Conservation (phyloP, 1,139 yeast species). For the Debaryomyces coudertii region DNA sequence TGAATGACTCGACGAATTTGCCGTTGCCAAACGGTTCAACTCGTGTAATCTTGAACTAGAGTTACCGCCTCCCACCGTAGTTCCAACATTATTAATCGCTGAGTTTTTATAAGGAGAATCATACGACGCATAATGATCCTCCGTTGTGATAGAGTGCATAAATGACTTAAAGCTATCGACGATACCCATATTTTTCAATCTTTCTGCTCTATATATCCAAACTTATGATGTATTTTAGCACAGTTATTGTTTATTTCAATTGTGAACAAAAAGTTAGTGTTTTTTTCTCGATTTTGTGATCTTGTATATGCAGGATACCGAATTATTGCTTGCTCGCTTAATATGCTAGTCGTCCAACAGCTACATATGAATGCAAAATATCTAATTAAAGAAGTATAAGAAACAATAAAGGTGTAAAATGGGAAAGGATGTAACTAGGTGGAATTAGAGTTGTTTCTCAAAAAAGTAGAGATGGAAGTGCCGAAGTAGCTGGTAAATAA, state of each 20-base stretch:
- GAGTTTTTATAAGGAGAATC: conserved; percentile 48
- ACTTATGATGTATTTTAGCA: background rate
- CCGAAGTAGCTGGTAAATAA: conserved; percentile 39
- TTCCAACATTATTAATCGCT: conserved; percentile 22
- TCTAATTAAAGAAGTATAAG: conserved; percentile 4
- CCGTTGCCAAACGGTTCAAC: conserved; percentile 33
- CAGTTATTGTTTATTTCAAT: conserved; percentile 1
- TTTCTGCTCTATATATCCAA: background rate
- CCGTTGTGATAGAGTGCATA: conserved; percentile 64
- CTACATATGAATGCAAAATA: conserved; percentile 4
- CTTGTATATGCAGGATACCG: background rate
- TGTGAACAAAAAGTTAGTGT: background rate
- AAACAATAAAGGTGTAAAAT: background rate
- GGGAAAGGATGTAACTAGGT: background rate
- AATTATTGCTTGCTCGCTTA: background rate
- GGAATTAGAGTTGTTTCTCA: conserved; percentile 13
- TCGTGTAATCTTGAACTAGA: conserved; percentile 41
- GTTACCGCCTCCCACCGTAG: conserved; percentile 22
- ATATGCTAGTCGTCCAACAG: background rate
- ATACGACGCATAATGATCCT: conserved; percentile 66
- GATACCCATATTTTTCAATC: conserved; percentile 37
- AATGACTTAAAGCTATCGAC: conserved; percentile 52
- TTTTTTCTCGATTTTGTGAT: conserved; percentile 2
- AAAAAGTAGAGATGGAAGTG: conserved; percentile 27
- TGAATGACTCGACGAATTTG: conserved; percentile 33